These are phyloP conservation scores for Ceratocystis huliohia DNA, from an alignment of 2,329 filamentous ascomycete genomes.

Conservation along the genomic window DNA sequence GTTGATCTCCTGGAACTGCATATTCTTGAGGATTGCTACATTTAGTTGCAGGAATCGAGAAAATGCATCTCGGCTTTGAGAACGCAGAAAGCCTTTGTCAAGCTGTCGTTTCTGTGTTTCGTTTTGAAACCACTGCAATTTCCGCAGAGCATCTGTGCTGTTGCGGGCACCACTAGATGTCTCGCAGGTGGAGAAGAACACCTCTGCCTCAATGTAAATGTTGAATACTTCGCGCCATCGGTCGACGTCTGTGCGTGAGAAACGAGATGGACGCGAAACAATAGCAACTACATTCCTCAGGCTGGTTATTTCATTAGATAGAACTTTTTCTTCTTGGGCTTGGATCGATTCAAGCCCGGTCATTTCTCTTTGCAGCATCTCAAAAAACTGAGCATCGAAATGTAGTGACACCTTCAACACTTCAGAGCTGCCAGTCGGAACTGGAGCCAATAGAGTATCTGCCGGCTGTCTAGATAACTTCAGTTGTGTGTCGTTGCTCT, in stretches of 20 bases:
- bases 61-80: slow-evolving; percentile 52
- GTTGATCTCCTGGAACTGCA: slow-evolving; percentile 79
- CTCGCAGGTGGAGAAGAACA: slow-evolving; percentile 74
- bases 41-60: slow-evolving; percentile 61
- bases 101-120: slow-evolving; percentile 50
- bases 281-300: slow-evolving; percentile 53
- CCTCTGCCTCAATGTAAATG: slow-evolving; percentile 62
- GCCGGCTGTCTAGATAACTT: neutral
- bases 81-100: slow-evolving; percentile 49
- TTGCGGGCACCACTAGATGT: slow-evolving; percentile 54
- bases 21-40: slow-evolving; percentile 58
- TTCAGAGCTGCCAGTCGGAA: slow-evolving; percentile 1
- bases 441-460: neutral
- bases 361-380: slow-evolving; percentile 59
- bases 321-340: slow-evolving; percentile 47
- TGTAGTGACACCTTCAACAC: slow-evolving; percentile 60
- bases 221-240: slow-evolving; percentile 73
- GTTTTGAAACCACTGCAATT: slow-evolving; percentile 60
- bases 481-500: neutral
- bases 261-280: slow-evolving; percentile 50
- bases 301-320: slow-evolving; percentile 49
- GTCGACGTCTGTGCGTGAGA: slow-evolving; percentile 54
- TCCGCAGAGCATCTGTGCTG: slow-evolving; percentile 51
- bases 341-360: slow-evolving; percentile 57
- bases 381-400: slow-evolving; percentile 70